Evolutionary conservation across 2,329 filamentous ascomycete genomes (phyloP), one percentile per base, ranked within the genome.

Genomic region (Trichoderma sp.): DNA sequence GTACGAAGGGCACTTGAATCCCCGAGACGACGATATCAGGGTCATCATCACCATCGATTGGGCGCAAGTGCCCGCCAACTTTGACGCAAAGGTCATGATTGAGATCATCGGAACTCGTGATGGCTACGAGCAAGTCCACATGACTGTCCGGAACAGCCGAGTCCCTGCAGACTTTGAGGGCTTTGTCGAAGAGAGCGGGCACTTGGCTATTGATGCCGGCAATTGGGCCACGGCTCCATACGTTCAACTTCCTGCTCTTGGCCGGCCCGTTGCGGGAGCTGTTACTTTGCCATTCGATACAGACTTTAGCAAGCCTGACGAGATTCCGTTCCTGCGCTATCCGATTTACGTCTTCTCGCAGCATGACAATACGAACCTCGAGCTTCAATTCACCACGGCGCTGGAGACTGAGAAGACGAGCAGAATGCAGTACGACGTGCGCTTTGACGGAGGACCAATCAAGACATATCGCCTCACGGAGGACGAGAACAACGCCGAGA

Each of bases 381-480:
- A 73, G 19, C 68, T 78, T 14, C 76, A 78, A 48, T 76, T 79
- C 68, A 77, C 74, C 64, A 74, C 72, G 59, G 76, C 79, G 0
- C 76, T 85, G 5, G 85, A 86, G 69, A 79, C 81, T 6, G 79
- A 84, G 63, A 83, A 83, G 0, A 74, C 76, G 24, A 75, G 78
- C 1, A 79, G 77, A 2, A 81, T 87, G 71, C 77, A 76, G 5
- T 86, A 83, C 67, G 80, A 83, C 5, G 73, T 84, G 3, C 77
- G 79, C 6, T 72, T 86, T 17, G 80, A 84, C 54, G 76, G 79
- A 26, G 73, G 75, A 3, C 70, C 78, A 30, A 71, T 69, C 1
- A 69, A 71, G 44, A 73, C 69, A 28, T 72, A 72, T 3, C 71
- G 73, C 5, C 69, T 78, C 10, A 71, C 80, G 1, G 74, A 70